These are phyloP conservation scores for Erysimum cheiri DNA, from an alignment of 441 rosid genomes.

Conservation along the genomic window DNA sequence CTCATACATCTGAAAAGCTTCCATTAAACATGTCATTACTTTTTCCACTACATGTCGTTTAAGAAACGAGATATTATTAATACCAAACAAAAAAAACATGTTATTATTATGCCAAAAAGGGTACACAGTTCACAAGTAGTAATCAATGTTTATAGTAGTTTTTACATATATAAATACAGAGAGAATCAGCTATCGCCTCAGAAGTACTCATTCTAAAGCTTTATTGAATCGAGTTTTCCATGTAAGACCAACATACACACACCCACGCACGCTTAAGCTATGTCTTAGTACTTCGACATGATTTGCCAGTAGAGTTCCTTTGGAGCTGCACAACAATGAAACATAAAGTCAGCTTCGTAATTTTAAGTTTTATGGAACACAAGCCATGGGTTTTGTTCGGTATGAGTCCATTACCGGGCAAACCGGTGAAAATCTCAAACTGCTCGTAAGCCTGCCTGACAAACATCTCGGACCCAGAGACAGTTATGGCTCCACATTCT, in stretches of 20 bases:
- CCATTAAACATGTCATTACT: no score
- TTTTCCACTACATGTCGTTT: no score
- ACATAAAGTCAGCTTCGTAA: slow-evolving; percentile 9
- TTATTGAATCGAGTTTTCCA: slow-evolving; percentile 26
- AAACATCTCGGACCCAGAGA: slow-evolving; percentile 89
- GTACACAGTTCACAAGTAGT: no score
- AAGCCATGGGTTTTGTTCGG: slow-evolving; percentile 9
- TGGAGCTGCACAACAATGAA: slow-evolving; percentile 63
- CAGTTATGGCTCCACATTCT: slow-evolving; percentile 73
- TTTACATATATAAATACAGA: not conserved
- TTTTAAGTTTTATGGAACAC: not conserved
- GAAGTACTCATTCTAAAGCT: slow-evolving; percentile 19
- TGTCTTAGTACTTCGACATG: slow-evolving; percentile 65
- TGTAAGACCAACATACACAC: slow-evolving; percentile 20
- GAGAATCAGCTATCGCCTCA: not conserved
- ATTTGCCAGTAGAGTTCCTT: slow-evolving; percentile 70
- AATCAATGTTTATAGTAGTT: no score
- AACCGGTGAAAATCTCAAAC: slow-evolving; percentile 81
- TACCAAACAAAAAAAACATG: no score
- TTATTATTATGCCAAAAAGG: no score
- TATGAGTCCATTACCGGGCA: slow-evolving; percentile 64
- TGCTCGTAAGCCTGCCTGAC: slow-evolving; percentile 91
- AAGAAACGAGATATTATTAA: no score
- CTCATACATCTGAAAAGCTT: no score
- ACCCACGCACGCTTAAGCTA: slow-evolving; percentile 13